phyloP scores from a whole-genome alignment of 1,284 basidiomycete species.

The Moniliophthora roreri region DNA sequence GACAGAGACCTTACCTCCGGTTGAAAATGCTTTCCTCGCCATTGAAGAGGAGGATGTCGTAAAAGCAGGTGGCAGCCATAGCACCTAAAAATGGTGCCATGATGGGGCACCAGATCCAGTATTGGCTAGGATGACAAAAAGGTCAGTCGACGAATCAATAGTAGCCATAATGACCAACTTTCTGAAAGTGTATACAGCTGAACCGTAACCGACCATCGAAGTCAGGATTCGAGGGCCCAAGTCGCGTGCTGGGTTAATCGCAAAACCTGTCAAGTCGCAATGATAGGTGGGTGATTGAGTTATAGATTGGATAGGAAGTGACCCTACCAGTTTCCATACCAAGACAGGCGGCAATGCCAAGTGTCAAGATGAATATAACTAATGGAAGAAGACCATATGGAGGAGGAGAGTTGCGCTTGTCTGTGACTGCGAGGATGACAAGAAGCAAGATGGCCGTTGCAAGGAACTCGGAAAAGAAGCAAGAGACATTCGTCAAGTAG shows the following conservation, averaged over 20 bases:
- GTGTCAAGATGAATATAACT: slow-evolving; percentile 36
- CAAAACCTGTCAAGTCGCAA: slow-evolving; percentile 29
- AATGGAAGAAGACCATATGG: slow-evolving; percentile 37
- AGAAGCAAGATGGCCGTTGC: slow-evolving; percentile 35
- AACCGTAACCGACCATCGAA: slow-evolving; percentile 46
- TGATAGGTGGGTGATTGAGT: not conserved
- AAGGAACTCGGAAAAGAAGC: slow-evolving; percentile 36
- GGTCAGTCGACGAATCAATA: slow-evolving; percentile 1
- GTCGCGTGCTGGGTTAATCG: slow-evolving; percentile 52
- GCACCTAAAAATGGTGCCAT: slow-evolving; percentile 35
- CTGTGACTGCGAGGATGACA: slow-evolving; percentile 30
- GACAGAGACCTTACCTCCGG: not conserved
- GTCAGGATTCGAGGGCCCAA: slow-evolving; percentile 48
- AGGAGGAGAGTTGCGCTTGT: slow-evolving; percentile 32
- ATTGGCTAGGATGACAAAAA: slow-evolving; percentile 30
- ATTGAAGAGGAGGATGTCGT: slow-evolving; percentile 35
- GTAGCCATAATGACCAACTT: slow-evolving; percentile 19
- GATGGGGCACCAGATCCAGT: slow-evolving; percentile 51
- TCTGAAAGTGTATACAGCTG: slow-evolving; percentile 28
- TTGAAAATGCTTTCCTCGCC: slow-evolving; percentile 27
- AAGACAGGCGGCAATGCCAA: slow-evolving; percentile 36
- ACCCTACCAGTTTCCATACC: slow-evolving; percentile 35
- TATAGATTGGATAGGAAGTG: not conserved
- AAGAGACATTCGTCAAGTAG: slow-evolving; percentile 26
- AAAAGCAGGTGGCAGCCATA: slow-evolving; percentile 32